These are phyloP conservation scores for Trichoderma koningii DNA, from an alignment of 2,329 filamentous ascomycete species.

Conservation along the genomic window DNA sequence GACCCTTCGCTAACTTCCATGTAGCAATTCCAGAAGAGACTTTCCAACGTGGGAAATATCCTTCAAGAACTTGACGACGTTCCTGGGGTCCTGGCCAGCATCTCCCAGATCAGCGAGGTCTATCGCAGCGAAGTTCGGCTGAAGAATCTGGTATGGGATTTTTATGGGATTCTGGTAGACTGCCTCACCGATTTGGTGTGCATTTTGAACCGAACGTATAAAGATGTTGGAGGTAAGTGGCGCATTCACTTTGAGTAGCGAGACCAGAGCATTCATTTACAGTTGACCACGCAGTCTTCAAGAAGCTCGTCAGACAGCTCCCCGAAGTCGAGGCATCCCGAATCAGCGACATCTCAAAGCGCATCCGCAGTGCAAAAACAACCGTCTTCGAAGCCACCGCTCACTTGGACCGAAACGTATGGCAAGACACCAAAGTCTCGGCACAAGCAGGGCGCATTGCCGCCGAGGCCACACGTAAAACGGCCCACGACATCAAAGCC, in stretches of 20 bases:
- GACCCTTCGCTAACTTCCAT: neutral
- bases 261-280: neutral
- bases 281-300: neutral
- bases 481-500: constrained; percentile 14
- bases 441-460: constrained; percentile 7
- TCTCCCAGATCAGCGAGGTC: constrained; percentile 15
- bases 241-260: neutral
- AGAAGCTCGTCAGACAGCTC: constrained; percentile 13
- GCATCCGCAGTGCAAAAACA: constrained; percentile 6
- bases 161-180: constrained; percentile 18
- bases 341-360: constrained; percentile 8
- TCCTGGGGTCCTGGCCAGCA: constrained; percentile 7
- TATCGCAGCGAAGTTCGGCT: constrained; percentile 8
- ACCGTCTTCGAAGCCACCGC: constrained; percentile 17
- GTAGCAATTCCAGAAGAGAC: constrained; percentile 11
- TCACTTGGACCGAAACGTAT: constrained; percentile 15
- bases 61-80: constrained; percentile 17
- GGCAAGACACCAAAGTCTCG: constrained; percentile 15
- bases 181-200: constrained; percentile 1
- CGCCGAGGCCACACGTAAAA: constrained; percentile 18
- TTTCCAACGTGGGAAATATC: constrained; percentile 18
- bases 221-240: constrained; percentile 1
- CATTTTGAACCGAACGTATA: constrained; percentile 10
- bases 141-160: constrained; percentile 18
- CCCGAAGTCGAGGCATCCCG: constrained; percentile 13